A percentile compares a stretch with the other conserved stretches of the same genome.
Evolutionary conservation across 108 stramenopile species (phyloP).

Genomic region (Cylindrotheca closterium): DNA sequence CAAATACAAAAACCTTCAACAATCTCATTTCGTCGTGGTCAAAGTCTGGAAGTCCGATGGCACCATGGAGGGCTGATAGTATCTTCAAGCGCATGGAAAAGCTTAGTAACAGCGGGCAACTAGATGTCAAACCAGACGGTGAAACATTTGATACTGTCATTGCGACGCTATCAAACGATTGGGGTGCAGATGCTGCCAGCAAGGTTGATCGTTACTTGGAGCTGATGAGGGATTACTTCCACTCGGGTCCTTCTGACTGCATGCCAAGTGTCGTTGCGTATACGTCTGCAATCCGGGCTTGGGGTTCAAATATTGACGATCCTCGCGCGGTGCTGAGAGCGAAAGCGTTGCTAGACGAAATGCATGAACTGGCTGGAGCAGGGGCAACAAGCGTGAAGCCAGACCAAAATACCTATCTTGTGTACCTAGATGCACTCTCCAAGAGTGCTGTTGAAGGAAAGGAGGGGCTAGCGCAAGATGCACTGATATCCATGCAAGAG

Average conservation of each 20-base stretch:
- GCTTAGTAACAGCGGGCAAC: constrained; percentile 12
- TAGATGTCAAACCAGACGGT: constrained; percentile 27
- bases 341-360: constrained; percentile 29
- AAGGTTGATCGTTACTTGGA: constrained; percentile 21
- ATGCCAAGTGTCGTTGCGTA: constrained; percentile 24
- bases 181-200: constrained; percentile 16
- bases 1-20: constrained; percentile 33
- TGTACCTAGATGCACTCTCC: constrained; percentile 21
- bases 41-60: constrained; percentile 31
- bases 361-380: constrained; percentile 30
- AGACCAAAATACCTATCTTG: constrained; percentile 18
- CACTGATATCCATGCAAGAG: constrained; percentile 15
- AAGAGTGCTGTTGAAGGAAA: constrained; percentile 20
- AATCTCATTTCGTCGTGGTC: constrained; percentile 26
- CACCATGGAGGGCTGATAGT: constrained; percentile 29
- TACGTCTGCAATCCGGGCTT: constrained; percentile 28
- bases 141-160: constrained; percentile 32
- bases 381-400: constrained; percentile 21
- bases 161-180: constrained; percentile 19
- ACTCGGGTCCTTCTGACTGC: constrained; percentile 20
- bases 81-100: constrained; percentile 32
- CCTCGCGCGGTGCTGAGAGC: constrained; percentile 33
- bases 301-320: constrained; percentile 25
- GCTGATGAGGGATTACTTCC: constrained; percentile 21
- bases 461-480: constrained; percentile 20